Evolutionary conservation across 1,284 basidiomycete species (phyloP), one percentile per base, ranked within the genome.

Genomic region (Cryptococcus hybrid): DNA sequence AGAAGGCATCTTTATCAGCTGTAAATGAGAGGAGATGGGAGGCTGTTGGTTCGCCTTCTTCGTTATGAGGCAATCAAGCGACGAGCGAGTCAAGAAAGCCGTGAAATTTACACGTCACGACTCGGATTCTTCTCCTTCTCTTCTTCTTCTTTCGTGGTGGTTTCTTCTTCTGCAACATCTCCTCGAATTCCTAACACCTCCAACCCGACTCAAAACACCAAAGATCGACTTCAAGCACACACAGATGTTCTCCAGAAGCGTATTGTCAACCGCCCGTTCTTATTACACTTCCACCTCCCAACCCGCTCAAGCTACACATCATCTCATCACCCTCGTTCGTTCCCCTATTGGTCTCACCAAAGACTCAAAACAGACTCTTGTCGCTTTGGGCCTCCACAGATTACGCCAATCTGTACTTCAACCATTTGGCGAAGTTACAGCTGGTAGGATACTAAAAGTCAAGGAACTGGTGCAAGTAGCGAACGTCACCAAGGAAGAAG

Each of bases 401-500:
- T 71, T 80, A 61, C 72, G 81, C 59, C 75, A 80, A 63, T 76
- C 74, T 18, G 79, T 82, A 11, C 74, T 81, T 55, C 78, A 79
- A 36, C 74, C 74, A 5, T 78, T 79, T 49, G 65, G 65, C 1
- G 64, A 68, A 9, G 64, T 70, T 1, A 68, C 70, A 34, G 81
- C 81, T 2, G 82, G 82, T 34, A 71, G 77, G 56, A 80, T 83
- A 39, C 66, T 83, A 15, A 69, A 65, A 24, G 78, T 83, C 50
- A 83, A 83, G 72, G 82, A 83, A 71, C 66, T 83, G 48, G 79
- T 83, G 7, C 69, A 76, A 38, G 82, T 83, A 35, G 71, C 75
- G 58, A 82, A 81, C 60, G 80, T 83, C 4, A 66, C 63, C 6
- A 62, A 71, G 58, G 63, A 65, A 54, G 64, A 73, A 53, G 73